These are phyloP conservation scores for Chalciporus piperatus DNA, from an alignment of 768 basidiomycete genomes.

Conservation along the genomic window DNA sequence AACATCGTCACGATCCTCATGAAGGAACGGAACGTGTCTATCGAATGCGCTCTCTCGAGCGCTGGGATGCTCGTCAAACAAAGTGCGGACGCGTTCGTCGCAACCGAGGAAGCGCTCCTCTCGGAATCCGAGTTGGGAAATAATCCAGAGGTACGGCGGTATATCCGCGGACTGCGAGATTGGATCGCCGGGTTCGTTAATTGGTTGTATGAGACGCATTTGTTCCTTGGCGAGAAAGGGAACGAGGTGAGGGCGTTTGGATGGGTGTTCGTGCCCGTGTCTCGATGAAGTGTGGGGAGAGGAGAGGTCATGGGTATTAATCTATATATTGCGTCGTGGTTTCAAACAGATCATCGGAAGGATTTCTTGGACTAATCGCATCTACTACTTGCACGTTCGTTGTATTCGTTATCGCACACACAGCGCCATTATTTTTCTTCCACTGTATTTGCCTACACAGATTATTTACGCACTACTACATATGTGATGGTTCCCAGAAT, in stretches of 20 bases:
- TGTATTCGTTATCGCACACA: not conserved
- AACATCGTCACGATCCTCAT: conserved; percentile 54
- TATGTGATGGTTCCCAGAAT: no score
- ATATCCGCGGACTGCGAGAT: conserved; percentile 52
- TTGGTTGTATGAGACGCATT: conserved; percentile 62
- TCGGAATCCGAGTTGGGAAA: conserved; percentile 10
- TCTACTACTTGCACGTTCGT: not conserved
- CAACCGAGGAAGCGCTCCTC: conserved; percentile 20
- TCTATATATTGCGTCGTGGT: conserved; percentile 7
- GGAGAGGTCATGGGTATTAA: not conserved
- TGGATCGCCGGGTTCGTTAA: conserved; percentile 58
- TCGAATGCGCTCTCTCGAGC: conserved; percentile 43
- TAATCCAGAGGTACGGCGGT: conserved; percentile 32
- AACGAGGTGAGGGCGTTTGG: conserved; percentile 58
- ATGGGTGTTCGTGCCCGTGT: conserved; percentile 52
- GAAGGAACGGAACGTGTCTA: conserved; percentile 38
- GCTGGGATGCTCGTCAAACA: conserved; percentile 27
- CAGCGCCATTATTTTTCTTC: not conserved
- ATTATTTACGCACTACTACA: not conserved
- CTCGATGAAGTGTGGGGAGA: conserved; percentile 3
- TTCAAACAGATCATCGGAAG: not conserved
- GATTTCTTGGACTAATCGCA: conserved; percentile 7
- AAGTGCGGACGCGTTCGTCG: conserved; percentile 28
- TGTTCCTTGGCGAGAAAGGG: conserved; percentile 57
- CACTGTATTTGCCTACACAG: not conserved